Evolutionary conservation across 2,329 filamentous ascomycete genomes (phyloP), one percentile per base, ranked within the genome.

Genomic region (Microcera coccophila): DNA sequence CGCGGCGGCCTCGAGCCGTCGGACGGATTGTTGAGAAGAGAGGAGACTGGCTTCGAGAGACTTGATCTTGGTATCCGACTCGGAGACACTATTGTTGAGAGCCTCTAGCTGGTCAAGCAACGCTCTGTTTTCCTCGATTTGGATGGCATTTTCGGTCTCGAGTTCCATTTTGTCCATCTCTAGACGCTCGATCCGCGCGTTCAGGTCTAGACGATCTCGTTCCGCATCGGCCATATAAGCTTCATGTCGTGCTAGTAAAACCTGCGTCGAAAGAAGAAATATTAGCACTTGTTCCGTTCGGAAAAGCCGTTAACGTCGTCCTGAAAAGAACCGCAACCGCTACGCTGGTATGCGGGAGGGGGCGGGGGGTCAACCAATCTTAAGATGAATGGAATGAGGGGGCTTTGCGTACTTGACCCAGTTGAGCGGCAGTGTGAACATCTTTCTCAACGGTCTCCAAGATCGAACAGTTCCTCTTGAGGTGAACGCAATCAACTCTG

Each of bases 201-300:
- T 76, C 68, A 96, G 81, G 48, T 84, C 79, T 48, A 75, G 71
- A 47, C 90, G 86, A 63, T 96, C 90, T 55, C 82, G 81, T 72
- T 95, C 90, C 46, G 90, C 89, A 65, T 95, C 89, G 55, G 84
- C 84, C 76, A 96, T 91, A 68, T 95, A 96, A 46, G 87, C 82
- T 73, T 97, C 90, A 78, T 98, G 90, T 58, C 91, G 85, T 52
- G 85, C 82, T 32, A 98, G 81, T 43, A 98, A 76, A 47, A 90
- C 90, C 93, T 97, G 82, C n/a, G n/a, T 45, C 85, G 67, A 41
- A 78, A 16, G 36, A 68, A 34, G 36, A 49, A 81, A 86, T 40
- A 82, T 94, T 69, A 94, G 85, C 70, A 76, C 76, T 53, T 74
- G 72, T 46, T 61, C 49, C 47, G 56, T n/a, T n/a, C n/a, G n/a